Base-by-base conservation (phyloP, 306 rosid species). In the Lablab purpureus region DNA sequence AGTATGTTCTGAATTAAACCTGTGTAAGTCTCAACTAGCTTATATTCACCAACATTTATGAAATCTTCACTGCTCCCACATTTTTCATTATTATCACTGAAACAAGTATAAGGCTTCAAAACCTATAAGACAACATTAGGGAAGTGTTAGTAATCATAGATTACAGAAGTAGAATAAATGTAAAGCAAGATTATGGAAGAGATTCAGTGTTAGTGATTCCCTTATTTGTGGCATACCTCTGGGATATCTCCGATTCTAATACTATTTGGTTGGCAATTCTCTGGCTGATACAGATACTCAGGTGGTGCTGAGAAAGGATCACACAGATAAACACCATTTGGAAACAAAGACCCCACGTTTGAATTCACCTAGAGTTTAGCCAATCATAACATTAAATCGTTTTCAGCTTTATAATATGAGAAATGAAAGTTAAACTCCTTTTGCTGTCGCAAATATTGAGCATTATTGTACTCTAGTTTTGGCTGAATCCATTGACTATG, bases 241-340 rank as follows among this genome's bases (percentile, higher is more conserved):
- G 96, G 89, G 85, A 91, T 84, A 72, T 89, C 93, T 74, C 88
- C 94, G 28, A 93, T 89, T 80, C 71, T 83, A 32, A 87, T 67
- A 1, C 89, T 30, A 71, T 78, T 67, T 4, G 85, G 75, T 1
- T 93, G 79, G 28, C 98, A 93, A 25, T 84, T 83, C 40, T 84
- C 74, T 10, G 87, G 91, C 77, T 83, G 88, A 86, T 89, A 93
- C 30, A 21, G 54, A 75, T 81, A 88, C 32, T 78, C 75, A 10
- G 94, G 98, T 59, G 98, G 93, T 3, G 77, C 86, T 66, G 94
- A 87, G 85, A 93, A 91, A 71, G 97, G 97, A 84, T 91, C 87
- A 87, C 97, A 93, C 40, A 93, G 56, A 30, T 17, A 36, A 77
- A 25, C 71, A 45, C 49, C 49, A 55, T 54, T 56, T 25, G 84